A percentile compares a stretch with the other conserved stretches of the same genome.
phyloP scores from a whole-genome alignment of 2,329 filamentous ascomycete genomes.

The Trichocomaceae sp. region DNA sequence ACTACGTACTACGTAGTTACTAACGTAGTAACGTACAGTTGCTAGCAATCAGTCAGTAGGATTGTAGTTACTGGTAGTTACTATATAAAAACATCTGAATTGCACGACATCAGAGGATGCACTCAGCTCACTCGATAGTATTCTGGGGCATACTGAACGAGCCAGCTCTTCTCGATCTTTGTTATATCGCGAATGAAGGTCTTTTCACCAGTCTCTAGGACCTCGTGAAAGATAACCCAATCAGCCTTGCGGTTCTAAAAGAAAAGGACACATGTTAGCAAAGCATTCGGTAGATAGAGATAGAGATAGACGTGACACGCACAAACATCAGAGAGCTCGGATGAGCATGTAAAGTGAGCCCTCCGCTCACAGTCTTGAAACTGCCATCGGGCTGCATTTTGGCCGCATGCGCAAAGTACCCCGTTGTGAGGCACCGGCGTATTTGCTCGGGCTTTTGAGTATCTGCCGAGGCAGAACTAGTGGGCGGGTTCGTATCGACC shows the following conservation, averaged over 20 bases:
- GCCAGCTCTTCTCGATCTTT: slow-evolving; percentile 90
- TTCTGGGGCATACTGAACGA: slow-evolving; percentile 78
- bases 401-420: slow-evolving; percentile 89
- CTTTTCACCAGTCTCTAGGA: slow-evolving; percentile 83
- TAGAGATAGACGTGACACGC: slow-evolving; percentile 26
- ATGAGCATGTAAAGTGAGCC: slow-evolving; percentile 74
- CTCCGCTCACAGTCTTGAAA: slow-evolving; percentile 77
- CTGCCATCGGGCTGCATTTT: slow-evolving; percentile 90
- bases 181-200: slow-evolving; percentile 85
- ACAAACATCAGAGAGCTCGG: slow-evolving; percentile 87
- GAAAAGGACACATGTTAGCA: slow-evolving; percentile 12
- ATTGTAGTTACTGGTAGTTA: no score
- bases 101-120: no score
- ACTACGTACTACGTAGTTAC: no score
- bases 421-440: slow-evolving; percentile 74
- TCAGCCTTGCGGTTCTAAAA: slow-evolving; percentile 77
- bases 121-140: slow-evolving; percentile 61
- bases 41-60: no score
- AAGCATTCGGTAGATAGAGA: background rate
- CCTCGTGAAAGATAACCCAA: slow-evolving; percentile 93
- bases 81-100: no score
- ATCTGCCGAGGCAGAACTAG: slow-evolving; percentile 26
- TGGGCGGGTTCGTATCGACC: slow-evolving; percentile 54
- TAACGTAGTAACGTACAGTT: no score
- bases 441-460: slow-evolving; percentile 62